Conservation (phyloP, 495 filamentous ascomycete species). For the Penicillium parvum region DNA sequence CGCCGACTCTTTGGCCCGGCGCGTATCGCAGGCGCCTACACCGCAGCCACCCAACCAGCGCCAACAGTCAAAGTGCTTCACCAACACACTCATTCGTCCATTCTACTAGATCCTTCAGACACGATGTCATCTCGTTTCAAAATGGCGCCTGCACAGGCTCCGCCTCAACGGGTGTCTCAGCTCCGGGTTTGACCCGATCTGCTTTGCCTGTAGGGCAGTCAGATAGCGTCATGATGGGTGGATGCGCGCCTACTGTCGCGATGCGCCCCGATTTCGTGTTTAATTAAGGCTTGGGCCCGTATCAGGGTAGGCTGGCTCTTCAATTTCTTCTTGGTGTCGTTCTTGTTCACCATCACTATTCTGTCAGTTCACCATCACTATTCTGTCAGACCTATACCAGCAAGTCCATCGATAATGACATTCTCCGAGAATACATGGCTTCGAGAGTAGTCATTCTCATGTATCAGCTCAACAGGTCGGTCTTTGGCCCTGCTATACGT, state of each 20-base stretch:
- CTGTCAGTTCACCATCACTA: background rate
- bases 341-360: background rate
- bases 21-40: constrained; percentile 29
- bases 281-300: constrained; percentile 11
- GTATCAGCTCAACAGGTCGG: constrained; percentile 21
- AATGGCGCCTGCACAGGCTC: constrained; percentile 29
- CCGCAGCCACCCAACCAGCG: constrained; percentile 17
- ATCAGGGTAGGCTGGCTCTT: background rate
- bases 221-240: constrained; percentile 12
- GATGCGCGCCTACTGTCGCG: constrained; percentile 16
- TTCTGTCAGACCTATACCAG: too few species aligned
- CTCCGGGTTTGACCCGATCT: background rate
- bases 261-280: constrained; percentile 11
- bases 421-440: constrained; percentile 16
- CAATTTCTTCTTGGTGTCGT: constrained; percentile 7
- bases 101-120: background rate
- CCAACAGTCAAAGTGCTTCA: constrained; percentile 15
- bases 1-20: constrained; percentile 29
- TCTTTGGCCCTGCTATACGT: background rate
- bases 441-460: constrained; percentile 25
- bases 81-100: constrained; percentile 7
- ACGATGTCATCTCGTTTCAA: constrained; percentile 33
- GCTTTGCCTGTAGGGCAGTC: constrained; percentile 3
- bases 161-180: constrained; percentile 29
- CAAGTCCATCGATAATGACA: constrained; percentile 32